Base-by-base conservation (phyloP, 2,329 filamentous ascomycete genomes). In the Pezizomycotina sp. region DNA sequence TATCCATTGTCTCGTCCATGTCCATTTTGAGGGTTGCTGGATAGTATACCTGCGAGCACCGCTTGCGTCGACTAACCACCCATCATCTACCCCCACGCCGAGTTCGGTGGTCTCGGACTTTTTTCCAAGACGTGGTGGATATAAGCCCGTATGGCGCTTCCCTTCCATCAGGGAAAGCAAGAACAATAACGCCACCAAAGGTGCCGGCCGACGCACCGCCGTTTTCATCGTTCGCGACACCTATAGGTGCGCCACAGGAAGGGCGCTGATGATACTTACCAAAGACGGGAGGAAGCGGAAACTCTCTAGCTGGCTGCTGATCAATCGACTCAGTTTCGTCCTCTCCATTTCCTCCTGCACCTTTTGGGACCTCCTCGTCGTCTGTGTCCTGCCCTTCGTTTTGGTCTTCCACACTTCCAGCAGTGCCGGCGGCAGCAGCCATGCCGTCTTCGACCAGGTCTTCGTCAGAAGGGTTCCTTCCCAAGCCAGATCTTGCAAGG, bases 71-170 rank as follows among this genome's bases (percentile, higher is more conserved):
- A 40, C 24, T 7, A 44, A 34, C 41, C 41, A 44, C 6, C 41
- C 41, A 24, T 44, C 41, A 27, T 44, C 41, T 12, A 44, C 41
- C 16, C 41, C 41, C 14, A 40, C 37, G 4, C 41, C 36, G 9
- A 44, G 36, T 12, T 44, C 41, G 4, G 41, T 44, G 8, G 39
- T 34, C 22, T 44, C 41, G 5, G 29, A 36, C 15, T 44, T 44
- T 27, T 44, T 37, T 31, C 40, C 41, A n/a, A 44, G 4, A 44
- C 41, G 24, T 44, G 41, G 19, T 44, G 41, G 41, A 44, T 33
- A 44, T 40, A 7, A 44, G 14, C 10, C 41, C 41, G 14, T 44
- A 44, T 3, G 41, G 41, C n/a, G 41, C 30, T 12, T 44, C 41
- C 6, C 36, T 44, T 15, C 41, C 41, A 14, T 44, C 41, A 14